A percentile compares a stretch with the other conserved stretches of the same genome.
phyloP scores from a whole-genome alignment of 768 basidiomycete species.

The Podaxis pistillaris region DNA sequence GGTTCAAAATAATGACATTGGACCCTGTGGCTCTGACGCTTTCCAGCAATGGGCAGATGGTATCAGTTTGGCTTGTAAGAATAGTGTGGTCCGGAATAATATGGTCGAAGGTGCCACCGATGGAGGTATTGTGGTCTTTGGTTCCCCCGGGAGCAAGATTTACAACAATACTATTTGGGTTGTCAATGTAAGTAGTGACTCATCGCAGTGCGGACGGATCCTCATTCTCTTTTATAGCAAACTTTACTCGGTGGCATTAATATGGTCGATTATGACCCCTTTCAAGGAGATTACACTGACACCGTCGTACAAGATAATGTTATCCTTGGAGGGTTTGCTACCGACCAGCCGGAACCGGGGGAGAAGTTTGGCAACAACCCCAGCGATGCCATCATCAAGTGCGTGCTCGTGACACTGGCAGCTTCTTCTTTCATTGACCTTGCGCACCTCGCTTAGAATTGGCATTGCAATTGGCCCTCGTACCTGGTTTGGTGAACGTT shows the following conservation, averaged over 20 bases:
- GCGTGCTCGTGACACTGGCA: slow-evolving; percentile 20
- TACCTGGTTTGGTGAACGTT: slow-evolving; percentile 68
- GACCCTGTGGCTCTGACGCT: slow-evolving; percentile 64
- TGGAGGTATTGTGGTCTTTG: slow-evolving; percentile 79
- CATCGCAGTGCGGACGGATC: neutral
- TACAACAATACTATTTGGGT: slow-evolving; percentile 80
- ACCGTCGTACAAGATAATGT: slow-evolving; percentile 67
- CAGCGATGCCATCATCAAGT: slow-evolving; percentile 71
- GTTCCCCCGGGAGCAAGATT: slow-evolving; percentile 67
- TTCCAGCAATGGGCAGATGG: slow-evolving; percentile 83
- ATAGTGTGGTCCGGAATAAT: slow-evolving; percentile 64
- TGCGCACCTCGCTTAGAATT: slow-evolving; percentile 42
- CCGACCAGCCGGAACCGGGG: slow-evolving; percentile 34
- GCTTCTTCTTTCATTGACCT: neutral
- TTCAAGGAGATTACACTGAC: slow-evolving; percentile 60
- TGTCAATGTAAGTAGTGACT: slow-evolving; percentile 45
- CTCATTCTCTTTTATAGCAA: slow-evolving; percentile 37
- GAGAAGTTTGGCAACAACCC: slow-evolving; percentile 54
- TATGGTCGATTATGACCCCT: slow-evolving; percentile 72
- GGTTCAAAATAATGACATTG: slow-evolving; percentile 82
- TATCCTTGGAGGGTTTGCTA: slow-evolving; percentile 70
- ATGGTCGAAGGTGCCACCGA: slow-evolving; percentile 73
- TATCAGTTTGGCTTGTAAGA: slow-evolving; percentile 69
- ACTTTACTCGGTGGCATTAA: slow-evolving; percentile 78
- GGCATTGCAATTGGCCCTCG: slow-evolving; percentile 80